Evolutionary conservation across 139 green algal species (phyloP).

Genomic region (Chlamydomonas eustigma): DNA sequence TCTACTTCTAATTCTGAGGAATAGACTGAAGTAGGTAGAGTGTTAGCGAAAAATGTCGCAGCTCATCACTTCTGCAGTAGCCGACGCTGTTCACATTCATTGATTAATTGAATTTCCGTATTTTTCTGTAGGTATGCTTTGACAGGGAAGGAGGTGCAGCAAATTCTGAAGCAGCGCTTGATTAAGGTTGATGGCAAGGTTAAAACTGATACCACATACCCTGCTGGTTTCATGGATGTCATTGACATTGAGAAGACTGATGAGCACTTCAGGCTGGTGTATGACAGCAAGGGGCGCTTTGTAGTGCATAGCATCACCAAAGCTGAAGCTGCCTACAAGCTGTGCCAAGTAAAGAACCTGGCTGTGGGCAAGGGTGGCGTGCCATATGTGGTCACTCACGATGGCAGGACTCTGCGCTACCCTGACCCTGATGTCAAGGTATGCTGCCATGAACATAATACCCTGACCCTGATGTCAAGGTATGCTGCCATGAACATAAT

Average conservation of each 20-base stretch:
- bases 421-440: slow-evolving; percentile 85
- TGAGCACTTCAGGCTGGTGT: slow-evolving; percentile 89
- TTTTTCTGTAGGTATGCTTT: slow-evolving; percentile 86
- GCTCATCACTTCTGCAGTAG: too few relatives aligned
- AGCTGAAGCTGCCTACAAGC: slow-evolving; percentile 97
- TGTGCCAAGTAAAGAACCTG: slow-evolving; percentile 83
- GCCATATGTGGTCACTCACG: slow-evolving; percentile 91
- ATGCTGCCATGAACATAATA: too few relatives aligned
- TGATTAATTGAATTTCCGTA: too few relatives aligned
- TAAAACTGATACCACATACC: slow-evolving; percentile 94
- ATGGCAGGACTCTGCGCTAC: slow-evolving; percentile 98
- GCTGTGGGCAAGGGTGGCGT: slow-evolving; percentile 89
- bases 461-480: slow-evolving; percentile 86
- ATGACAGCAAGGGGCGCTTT: slow-evolving; percentile 98
- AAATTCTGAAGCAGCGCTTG: slow-evolving; percentile 96
- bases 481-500: too few relatives aligned
- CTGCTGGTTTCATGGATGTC: slow-evolving; percentile 98
- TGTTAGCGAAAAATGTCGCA: too few relatives aligned
- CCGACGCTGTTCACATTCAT: too few relatives aligned
- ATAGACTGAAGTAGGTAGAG: slow-evolving; percentile 92
- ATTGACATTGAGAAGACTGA: slow-evolving; percentile 95
- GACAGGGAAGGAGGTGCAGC: slow-evolving; percentile 90
- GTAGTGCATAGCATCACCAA: slow-evolving; percentile 92
- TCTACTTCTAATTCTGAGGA: slow-evolving; percentile 93
- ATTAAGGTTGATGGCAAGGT: slow-evolving; percentile 97